Evolutionary conservation across 805 yeast genomes (phyloP).

Genomic region (Yamadazyma nakazawae): DNA sequence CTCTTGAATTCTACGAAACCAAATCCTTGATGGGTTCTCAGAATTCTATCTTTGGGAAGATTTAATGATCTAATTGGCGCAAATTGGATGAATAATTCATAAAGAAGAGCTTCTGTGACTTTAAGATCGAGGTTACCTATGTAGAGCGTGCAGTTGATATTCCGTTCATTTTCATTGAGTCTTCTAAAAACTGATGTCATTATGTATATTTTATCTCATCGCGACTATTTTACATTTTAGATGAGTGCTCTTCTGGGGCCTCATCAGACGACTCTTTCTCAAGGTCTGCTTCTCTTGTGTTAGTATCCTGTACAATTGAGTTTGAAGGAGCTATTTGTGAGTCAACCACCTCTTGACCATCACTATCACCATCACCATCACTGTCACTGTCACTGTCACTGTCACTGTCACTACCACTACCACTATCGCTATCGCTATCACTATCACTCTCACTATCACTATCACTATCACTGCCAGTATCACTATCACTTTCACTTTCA

Average conservation of each 20-base stretch:
- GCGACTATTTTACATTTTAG: slow-evolving; percentile 14
- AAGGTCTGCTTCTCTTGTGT: background rate
- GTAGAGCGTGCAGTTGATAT: slow-evolving; percentile 64
- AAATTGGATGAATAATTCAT: slow-evolving; percentile 81
- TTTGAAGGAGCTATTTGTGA: slow-evolving; percentile 7
- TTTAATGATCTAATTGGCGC: slow-evolving; percentile 71
- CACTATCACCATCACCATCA: slow-evolving; percentile 9
- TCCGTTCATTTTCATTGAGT: slow-evolving; percentile 45
- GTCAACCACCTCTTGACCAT: background rate
- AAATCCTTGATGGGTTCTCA: slow-evolving; percentile 74
- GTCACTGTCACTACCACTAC: slow-evolving; percentile 7
- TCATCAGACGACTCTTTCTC: slow-evolving; percentile 9
- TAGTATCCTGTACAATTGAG: background rate
- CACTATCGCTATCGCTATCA: slow-evolving; percentile 11
- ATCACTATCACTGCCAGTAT: slow-evolving; percentile 17
- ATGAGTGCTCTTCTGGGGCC: slow-evolving; percentile 35
- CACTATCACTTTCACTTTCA: background rate
- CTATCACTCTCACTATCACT: slow-evolving; percentile 6
- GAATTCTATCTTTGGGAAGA: slow-evolving; percentile 76
- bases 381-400: slow-evolving; percentile 6
- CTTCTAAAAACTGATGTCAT: slow-evolving; percentile 28
- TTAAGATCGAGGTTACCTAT: slow-evolving; percentile 79
- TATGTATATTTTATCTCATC: slow-evolving; percentile 2
- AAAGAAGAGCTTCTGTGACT: slow-evolving; percentile 67
- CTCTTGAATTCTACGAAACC: slow-evolving; percentile 77